phyloP scores from a whole-genome alignment of 129 eudicot genomes.

The carrot (Daucus carota) region DNA sequence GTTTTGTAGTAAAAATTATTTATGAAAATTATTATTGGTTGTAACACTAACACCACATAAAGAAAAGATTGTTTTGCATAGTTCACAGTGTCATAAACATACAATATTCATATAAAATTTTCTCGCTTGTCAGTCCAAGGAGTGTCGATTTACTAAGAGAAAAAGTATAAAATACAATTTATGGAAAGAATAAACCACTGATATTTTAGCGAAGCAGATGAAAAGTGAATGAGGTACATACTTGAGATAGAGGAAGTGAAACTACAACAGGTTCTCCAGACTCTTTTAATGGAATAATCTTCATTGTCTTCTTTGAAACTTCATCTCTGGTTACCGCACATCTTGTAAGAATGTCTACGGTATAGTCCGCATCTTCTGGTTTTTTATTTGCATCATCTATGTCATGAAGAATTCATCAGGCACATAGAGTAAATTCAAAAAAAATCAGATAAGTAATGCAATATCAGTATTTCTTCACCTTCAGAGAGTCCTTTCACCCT shows the following conservation, averaged over 20 bases:
- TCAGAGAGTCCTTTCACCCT: conserved; percentile 63
- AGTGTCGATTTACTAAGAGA: not conserved
- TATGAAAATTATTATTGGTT: not conserved
- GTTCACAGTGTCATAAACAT: not conserved
- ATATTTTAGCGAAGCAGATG: not conserved
- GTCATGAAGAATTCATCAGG: conserved; percentile 7
- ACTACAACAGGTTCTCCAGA: conserved; percentile 89
- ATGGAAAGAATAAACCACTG: not conserved
- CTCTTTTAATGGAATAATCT: conserved; percentile 62
- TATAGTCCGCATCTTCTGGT: conserved; percentile 88
- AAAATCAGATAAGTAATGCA: not conserved
- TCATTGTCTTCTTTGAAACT: conserved; percentile 52
- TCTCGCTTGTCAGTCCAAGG: not conserved
- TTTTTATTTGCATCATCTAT: conserved; percentile 73
- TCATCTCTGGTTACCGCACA: conserved; percentile 66
- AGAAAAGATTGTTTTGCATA: not conserved
- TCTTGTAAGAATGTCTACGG: conserved; percentile 79
- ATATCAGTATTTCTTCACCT: conserved; percentile 36
- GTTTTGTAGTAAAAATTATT: not conserved
- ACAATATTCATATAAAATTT: not conserved
- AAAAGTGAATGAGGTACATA: conserved; percentile 15
- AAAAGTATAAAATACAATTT: not conserved
- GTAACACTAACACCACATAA: not conserved
- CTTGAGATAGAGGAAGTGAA: conserved; percentile 86
- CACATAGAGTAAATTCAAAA: not conserved